Evolutionary conservation across 176 grass and related monocot genomes (phyloP), one percentile per base, ranked within the genome.

Genomic region (Alopecurus myosuroides): DNA sequence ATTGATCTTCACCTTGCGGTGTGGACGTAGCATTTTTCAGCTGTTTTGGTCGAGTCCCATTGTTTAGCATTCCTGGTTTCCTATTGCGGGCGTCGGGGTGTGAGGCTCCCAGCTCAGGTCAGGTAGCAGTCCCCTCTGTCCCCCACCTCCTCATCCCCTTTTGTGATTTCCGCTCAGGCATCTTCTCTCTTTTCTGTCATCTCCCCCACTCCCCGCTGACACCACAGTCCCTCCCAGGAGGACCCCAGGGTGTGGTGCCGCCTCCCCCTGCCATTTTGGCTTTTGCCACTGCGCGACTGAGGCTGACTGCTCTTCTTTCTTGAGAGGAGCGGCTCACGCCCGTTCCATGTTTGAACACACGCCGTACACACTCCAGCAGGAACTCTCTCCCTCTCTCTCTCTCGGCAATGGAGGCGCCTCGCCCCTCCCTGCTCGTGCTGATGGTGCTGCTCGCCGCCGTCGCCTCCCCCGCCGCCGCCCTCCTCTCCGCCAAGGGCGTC

Each of bases 401-500:
- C 41, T 29, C 14, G 61, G 58, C 85, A 87, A 90, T 91, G 89
- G 85, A 86, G 79, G 53, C 22, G 42, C 64, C 51, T 28, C 81
- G 67, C 1, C 12, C 40, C 55, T 46, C 70, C 77, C 55, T 4
- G 26, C 69, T 19, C 40, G 15, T 62, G 26, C 0, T 82, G n/a
- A 22, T 60, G 0, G 7, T 90, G 41, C 28, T 63, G 6, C 2
- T 56, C 9, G 9, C 37, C 85, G 15, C 31, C 82, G 6, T 90
- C 49, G 69, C 80, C 31, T 88, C 67, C 74, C 64, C 87, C 69
- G 86, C 65, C 42, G 45, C 36, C 28, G 93, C 79, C 1, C 56
- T 91, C 25, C 97, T 99, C 87, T 94, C 93, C 53, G 68, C 97
- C 42, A 96, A 99, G 88, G 97, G 97, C 31, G 91, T 99, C 70